Conservation (phyloP, 2,329 filamentous ascomycete genomes). For the Boeremia exigua region DNA sequence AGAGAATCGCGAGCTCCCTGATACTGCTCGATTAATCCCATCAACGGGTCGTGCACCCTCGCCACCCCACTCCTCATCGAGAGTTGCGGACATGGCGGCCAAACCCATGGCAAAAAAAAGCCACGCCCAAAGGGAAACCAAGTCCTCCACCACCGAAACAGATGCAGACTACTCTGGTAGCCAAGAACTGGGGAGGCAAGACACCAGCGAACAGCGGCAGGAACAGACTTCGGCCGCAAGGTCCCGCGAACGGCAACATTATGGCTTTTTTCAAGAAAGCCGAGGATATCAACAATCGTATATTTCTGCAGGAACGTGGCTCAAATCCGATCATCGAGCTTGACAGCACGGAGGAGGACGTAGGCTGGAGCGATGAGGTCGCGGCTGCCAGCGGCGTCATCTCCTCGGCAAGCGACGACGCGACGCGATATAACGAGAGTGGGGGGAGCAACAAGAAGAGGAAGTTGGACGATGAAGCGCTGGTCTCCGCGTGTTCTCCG, state of each 20-base stretch:
- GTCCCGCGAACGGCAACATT: constrained; percentile 58
- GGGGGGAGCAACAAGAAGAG: constrained; percentile 51
- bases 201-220: constrained; percentile 38
- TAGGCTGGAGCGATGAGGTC: constrained; percentile 43
- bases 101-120: constrained; percentile 31
- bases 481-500: constrained; percentile 49
- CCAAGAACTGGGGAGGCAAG: constrained; percentile 40
- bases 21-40: constrained; percentile 47
- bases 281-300: constrained; percentile 48
- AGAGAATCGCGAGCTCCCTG: constrained; percentile 50
- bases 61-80: constrained; percentile 49
- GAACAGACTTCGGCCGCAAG: constrained; percentile 47
- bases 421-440: constrained; percentile 53
- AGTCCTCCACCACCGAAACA: constrained; percentile 27
- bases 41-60: constrained; percentile 61
- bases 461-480: constrained; percentile 42
- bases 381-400: constrained; percentile 19
- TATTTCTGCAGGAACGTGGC: constrained; percentile 46
- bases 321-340: constrained; percentile 26
- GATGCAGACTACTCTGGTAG: constrained; percentile 46
- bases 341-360: constrained; percentile 31
- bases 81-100: constrained; percentile 27
- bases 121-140: constrained; percentile 22
- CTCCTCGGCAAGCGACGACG: constrained; percentile 24
- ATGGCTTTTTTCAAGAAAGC: constrained; percentile 62